phyloP scores from a whole-genome alignment of 148 eudicot genomes.

The Arbutus unedo region DNA sequence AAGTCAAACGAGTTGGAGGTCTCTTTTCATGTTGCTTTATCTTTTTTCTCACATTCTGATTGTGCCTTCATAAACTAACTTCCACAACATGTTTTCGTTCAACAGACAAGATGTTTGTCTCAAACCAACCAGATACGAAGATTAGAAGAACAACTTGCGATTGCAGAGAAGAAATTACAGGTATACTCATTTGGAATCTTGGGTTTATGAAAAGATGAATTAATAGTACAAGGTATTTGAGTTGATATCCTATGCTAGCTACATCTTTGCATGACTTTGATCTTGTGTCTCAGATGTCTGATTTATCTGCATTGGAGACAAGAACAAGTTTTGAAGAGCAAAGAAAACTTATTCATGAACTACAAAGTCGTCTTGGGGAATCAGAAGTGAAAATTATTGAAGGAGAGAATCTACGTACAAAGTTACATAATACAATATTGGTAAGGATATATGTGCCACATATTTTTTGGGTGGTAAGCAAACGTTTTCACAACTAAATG shows the following conservation, averaged over 20 bases:
- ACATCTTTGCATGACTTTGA: not conserved
- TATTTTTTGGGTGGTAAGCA: not conserved
- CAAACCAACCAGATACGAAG: slow-evolving; percentile 61
- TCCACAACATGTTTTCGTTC: not conserved
- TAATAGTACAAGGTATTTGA: slow-evolving; percentile 2
- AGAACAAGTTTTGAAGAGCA: slow-evolving; percentile 72
- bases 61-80: not conserved
- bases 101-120: slow-evolving; percentile 57
- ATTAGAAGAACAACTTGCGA: slow-evolving; percentile 63
- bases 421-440: slow-evolving; percentile 94
- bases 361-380: slow-evolving; percentile 65
- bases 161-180: slow-evolving; percentile 70
- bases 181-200: slow-evolving; percentile 27
- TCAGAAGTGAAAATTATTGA: slow-evolving; percentile 79
- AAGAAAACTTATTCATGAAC: slow-evolving; percentile 46
- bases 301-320: slow-evolving; percentile 63
- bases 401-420: slow-evolving; percentile 86
- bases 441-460: slow-evolving; percentile 29
- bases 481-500: slow-evolving; percentile 8
- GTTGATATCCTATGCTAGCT: not conserved
- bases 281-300: slow-evolving; percentile 49
- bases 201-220: slow-evolving; percentile 13
- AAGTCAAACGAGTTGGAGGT: slow-evolving; percentile 84
- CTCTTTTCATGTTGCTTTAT: slow-evolving; percentile 8
- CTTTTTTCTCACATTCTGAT: not conserved